Conservation (phyloP, 331 rosid species). For the Acacia pycnantha region DNA sequence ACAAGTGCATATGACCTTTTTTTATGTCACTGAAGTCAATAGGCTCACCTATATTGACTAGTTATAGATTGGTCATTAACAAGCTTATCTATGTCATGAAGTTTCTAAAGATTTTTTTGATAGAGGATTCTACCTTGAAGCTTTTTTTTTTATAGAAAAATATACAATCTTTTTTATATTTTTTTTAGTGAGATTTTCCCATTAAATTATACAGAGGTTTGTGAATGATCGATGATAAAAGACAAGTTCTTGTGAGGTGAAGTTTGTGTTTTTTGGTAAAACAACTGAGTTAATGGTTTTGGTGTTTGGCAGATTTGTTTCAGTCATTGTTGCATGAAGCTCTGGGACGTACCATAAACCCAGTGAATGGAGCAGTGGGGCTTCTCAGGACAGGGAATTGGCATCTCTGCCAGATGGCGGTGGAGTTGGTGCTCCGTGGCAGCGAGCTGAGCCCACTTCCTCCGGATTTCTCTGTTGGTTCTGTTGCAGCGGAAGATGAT, state of each 20-base stretch:
- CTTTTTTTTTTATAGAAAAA: too few species aligned
- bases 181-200: too few species aligned
- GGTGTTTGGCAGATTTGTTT: conserved; percentile 50
- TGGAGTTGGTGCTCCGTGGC: conserved; percentile 49
- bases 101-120: accelerated
- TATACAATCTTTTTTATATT: too few species aligned
- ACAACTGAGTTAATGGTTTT: background rate
- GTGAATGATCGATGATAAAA: background rate
- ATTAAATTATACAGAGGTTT: background rate
- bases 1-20: too few species aligned
- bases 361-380: conserved; percentile 72
- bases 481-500: background rate
- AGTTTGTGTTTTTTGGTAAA: background rate
- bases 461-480: conserved; percentile 2
- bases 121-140: too few species aligned
- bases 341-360: conserved; percentile 66
- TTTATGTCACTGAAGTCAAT: too few species aligned
- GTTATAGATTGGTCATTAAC: accelerated
- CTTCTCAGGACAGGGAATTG: conserved; percentile 61
- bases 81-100: accelerated
- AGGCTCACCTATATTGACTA: too few species aligned
- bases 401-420: conserved; percentile 63
- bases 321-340: conserved; percentile 69
- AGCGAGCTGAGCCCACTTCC: conserved; percentile 41
- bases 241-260: background rate